Conservation (phyloP, 148 eudicot species). For the Vaccinium corymbosum region DNA sequence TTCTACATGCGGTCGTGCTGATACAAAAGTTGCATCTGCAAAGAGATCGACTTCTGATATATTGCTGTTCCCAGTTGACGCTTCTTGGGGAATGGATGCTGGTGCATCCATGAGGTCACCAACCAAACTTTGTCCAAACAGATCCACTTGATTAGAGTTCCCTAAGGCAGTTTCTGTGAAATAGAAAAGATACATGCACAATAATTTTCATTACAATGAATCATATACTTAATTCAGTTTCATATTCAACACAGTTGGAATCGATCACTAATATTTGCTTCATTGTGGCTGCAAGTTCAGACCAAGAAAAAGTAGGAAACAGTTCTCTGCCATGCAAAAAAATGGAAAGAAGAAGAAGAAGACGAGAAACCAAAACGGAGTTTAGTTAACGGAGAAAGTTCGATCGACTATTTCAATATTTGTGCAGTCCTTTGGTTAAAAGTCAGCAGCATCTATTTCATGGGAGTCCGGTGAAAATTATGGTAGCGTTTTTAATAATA, state of each 20-base stretch:
- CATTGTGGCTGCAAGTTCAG: not conserved
- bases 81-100: conserved; percentile 43
- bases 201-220: not conserved
- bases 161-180: conserved; percentile 61
- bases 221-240: not conserved
- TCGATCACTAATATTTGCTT: not conserved
- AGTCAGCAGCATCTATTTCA: not conserved
- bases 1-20: conserved; percentile 59
- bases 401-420: not conserved
- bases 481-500: not conserved
- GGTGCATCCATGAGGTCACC: conserved; percentile 76
- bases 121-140: conserved; percentile 67
- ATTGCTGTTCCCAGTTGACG: conserved; percentile 33
- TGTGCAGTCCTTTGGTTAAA: not conserved
- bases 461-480: not conserved
- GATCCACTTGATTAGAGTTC: conserved; percentile 64
- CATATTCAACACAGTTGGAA: not conserved
- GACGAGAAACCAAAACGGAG: not conserved
- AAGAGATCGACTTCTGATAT: conserved; percentile 77
- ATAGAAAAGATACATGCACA: conserved; percentile 13
- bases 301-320: not conserved
- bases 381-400: not conserved
- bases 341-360: not conserved
- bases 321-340: not conserved
- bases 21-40: conserved; percentile 94